Conservation (phyloP, 345 rosid species). For the Populus euphratica region DNA sequence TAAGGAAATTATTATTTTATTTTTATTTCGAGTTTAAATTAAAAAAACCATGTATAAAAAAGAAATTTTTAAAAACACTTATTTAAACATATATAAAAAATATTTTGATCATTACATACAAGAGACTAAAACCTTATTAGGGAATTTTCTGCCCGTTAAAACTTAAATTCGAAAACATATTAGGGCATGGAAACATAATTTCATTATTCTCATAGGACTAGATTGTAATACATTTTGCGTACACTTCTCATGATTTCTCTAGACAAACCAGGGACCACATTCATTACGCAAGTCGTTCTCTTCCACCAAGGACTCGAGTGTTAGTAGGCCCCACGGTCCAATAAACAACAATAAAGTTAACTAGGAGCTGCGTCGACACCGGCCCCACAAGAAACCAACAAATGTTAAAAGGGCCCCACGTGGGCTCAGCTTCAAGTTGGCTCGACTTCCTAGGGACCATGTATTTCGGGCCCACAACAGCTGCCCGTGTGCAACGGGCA, state of each 20-base stretch:
- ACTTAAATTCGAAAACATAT: rapidly evolving
- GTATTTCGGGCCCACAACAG: constrained; percentile 44
- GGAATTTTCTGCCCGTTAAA: not conserved
- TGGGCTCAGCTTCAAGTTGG: constrained; percentile 18
- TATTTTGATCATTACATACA: not conserved
- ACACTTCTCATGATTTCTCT: not conserved
- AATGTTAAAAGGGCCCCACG: not conserved
- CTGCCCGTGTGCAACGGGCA: constrained; percentile 33
- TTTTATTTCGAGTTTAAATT: no score
- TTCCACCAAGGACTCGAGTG: not conserved
- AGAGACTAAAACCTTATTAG: not conserved
- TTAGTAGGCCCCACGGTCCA: constrained; percentile 3
- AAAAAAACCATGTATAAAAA: no score
- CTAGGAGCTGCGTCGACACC: constrained; percentile 23
- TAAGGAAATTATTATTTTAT: no score
- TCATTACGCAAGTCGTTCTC: not conserved
- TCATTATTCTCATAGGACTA: not conserved
- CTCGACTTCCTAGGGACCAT: constrained; percentile 33
- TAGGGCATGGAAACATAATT: not conserved
- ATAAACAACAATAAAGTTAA: not conserved
- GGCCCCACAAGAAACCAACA: constrained; percentile 11
- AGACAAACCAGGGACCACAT: not conserved
- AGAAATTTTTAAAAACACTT: no score
- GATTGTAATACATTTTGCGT: not conserved
- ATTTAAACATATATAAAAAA: not conserved